phyloP scores from a whole-genome alignment of 345 rosid genomes.

The Citrus sinensis region DVS_A1.0 CM039169.1:7430001-7430500 shows the following conservation, averaged over 20 bases:
- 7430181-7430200: not conserved
- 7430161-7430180: not conserved
- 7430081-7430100: conserved; percentile 11
- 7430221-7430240: not conserved
- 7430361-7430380: no score
- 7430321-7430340: conserved; percentile 10
- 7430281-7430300: not conserved
- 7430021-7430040: conserved; percentile 8
- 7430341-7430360: conserved; percentile 1
- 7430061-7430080: conserved; percentile 29
- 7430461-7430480: conserved; percentile 10
- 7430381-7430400: no score
- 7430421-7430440: conserved; percentile 18
- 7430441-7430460: not conserved
- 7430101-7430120: not conserved
- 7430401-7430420: conserved; percentile 3
- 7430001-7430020: conserved; percentile 13
- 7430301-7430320: conserved; percentile 7
- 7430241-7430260: not conserved
- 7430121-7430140: conserved; percentile 6
- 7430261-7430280: not conserved
- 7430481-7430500: not conserved
- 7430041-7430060: conserved; percentile 4
- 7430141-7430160: conserved; percentile 10
- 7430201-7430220: not conserved